Base-by-base conservation (phyloP, 2,329 filamentous ascomycete genomes). In the Pochonia chlamydosporia region DNA sequence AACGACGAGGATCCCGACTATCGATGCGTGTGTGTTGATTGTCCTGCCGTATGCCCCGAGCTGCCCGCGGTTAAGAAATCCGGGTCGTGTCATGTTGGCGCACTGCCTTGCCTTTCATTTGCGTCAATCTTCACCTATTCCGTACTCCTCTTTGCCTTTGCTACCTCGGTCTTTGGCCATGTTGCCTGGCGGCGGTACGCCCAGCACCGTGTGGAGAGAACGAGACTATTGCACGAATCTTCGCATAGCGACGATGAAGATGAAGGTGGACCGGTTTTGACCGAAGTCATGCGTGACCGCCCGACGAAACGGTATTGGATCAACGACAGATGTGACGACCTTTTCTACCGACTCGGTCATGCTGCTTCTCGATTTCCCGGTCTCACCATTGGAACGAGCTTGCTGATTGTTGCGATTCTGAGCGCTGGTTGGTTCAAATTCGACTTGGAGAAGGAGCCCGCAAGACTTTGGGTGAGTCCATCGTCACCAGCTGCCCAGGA, bases 391-490 rank as follows among this genome's bases (percentile, higher is more conserved):
- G 68, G 75, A 3, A 71, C 76, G 7, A 92, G 87, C 52, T 63
- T 96, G n/a, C 46, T 93, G 2, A 60, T 93, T 3, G 86, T 96
- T 10, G 78, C 75, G 1, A 63, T 96, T 4, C 73, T 99, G 52
- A 96, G 91, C 61, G 68, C 92, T 30, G 93, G 93, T 1, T 95
- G 89, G 89, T 71, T 93, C 49, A 81, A 81, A 39, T 99, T 99
- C 59, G 78, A 87, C n/a, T 76, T 99, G 30, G 93, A 97, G 65
- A 87, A 76, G 20, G 87, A 97, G 52, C 93, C 93, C 5, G 93
- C 95, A 10, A 83, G 87, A 41, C 73, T 99, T 8, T 99, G 93
- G 93, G 93, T 99, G n/a, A 91, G 92, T 58, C 93, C 93, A 7
- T 86, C 87, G 8, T 97, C 93, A 4, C 81, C 84, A 42, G 92